phyloP scores from a whole-genome alignment of 1,139 yeast genomes.

The Hanseniaspora sp. region DNA sequence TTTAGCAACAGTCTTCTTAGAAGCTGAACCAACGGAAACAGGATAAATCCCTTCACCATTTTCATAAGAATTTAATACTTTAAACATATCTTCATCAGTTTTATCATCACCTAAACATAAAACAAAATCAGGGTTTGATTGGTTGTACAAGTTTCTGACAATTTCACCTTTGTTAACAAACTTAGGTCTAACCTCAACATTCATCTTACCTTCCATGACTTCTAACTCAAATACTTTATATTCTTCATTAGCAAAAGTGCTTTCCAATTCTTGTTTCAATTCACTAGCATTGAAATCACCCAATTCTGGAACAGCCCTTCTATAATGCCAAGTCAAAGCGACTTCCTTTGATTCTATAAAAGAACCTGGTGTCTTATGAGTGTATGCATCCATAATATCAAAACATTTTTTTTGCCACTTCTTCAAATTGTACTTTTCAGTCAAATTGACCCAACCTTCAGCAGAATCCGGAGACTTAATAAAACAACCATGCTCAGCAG shows the following conservation, averaged over 20 bases:
- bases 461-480: slow-evolving; percentile 53
- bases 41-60: slow-evolving; percentile 61
- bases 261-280: slow-evolving; percentile 53
- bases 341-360: slow-evolving; percentile 79
- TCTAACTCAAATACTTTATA: slow-evolving; percentile 39
- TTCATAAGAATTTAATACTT: slow-evolving; percentile 54
- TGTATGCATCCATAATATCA: slow-evolving; percentile 58
- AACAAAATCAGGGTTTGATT: slow-evolving; percentile 65
- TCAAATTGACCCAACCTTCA: slow-evolving; percentile 66
- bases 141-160: slow-evolving; percentile 47
- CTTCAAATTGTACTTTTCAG: slow-evolving; percentile 76
- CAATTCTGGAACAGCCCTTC: slow-evolving; percentile 85
- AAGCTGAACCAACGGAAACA: slow-evolving; percentile 90
- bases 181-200: slow-evolving; percentile 87
- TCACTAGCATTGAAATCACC: slow-evolving; percentile 78
- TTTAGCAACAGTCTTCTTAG: slow-evolving; percentile 76
- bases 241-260: slow-evolving; percentile 53
- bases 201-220: slow-evolving; percentile 96
- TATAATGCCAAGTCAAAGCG: slow-evolving; percentile 95
- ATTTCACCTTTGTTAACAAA: slow-evolving; percentile 95
- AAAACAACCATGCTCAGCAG: slow-evolving; percentile 97
- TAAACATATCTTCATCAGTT: slow-evolving; percentile 97
- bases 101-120: slow-evolving; percentile 90
- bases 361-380: slow-evolving; percentile 86
- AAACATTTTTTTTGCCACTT: slow-evolving; percentile 74